A percentile compares a stretch with the other conserved stretches of the same genome.
Conservation (phyloP, 1,284 basidiomycete species). For the Irpex sp. region DNA sequence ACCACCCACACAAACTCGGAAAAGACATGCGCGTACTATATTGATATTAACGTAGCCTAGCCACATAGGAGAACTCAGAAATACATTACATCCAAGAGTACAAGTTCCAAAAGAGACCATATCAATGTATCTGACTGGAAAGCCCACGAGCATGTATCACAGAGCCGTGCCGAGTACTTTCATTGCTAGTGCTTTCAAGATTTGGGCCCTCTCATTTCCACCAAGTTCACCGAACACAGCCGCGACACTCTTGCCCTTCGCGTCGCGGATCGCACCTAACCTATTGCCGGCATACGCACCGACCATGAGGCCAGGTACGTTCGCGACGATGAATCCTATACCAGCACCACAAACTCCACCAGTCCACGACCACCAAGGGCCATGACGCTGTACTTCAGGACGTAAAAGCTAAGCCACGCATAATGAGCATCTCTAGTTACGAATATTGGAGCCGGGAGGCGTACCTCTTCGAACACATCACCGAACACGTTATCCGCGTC, state of each 20-base stretch:
- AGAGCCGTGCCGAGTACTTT: constrained; percentile 81
- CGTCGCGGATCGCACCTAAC: constrained; percentile 84
- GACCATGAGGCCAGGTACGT: constrained; percentile 76
- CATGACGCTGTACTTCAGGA: constrained; percentile 67
- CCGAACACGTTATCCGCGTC: constrained; percentile 80
- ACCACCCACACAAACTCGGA: no score
- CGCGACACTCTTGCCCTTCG: constrained; percentile 88
- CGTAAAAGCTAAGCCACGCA: constrained; percentile 51
- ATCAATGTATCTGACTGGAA: not conserved
- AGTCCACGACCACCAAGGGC: constrained; percentile 72
- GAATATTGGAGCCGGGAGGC: not conserved
- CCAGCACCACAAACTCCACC: constrained; percentile 68
- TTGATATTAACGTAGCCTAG: no score
- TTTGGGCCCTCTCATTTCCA: constrained; percentile 81
- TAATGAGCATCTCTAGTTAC: not conserved
- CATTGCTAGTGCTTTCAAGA: constrained; percentile 80
- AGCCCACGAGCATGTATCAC: constrained; percentile 19
- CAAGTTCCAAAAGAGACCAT: not conserved
- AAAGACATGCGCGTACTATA: no score
- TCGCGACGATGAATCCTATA: constrained; percentile 84
- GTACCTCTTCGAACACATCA: constrained; percentile 86
- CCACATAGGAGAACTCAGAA: not conserved
- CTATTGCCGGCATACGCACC: constrained; percentile 82
- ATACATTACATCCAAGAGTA: not conserved
- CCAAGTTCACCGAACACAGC: constrained; percentile 84